Percentiles rank a stretch among this genome's conserved stretches.
These are phyloP conservation scores for Rhizopogon sp. DNA, from an alignment of 768 basidiomycete species.

Conservation along the genomic window DNA sequence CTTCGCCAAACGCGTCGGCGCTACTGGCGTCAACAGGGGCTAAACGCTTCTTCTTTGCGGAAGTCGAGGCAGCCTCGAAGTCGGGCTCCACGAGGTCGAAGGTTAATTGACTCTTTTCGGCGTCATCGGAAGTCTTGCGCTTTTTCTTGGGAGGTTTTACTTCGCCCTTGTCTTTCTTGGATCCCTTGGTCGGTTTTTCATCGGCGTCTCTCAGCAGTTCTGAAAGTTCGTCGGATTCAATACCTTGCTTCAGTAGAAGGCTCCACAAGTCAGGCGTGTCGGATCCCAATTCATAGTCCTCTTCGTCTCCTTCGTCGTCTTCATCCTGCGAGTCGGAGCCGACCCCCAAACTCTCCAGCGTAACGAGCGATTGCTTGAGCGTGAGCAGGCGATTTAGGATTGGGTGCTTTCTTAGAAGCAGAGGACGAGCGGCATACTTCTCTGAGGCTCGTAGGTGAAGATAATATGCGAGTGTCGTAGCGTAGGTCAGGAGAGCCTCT, in stretches of 20 bases:
- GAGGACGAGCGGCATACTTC: slow-evolving; percentile 57
- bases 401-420: slow-evolving; percentile 62
- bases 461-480: slow-evolving; percentile 89
- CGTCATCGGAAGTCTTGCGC: slow-evolving; percentile 37
- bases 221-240: slow-evolving; percentile 47
- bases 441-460: slow-evolving; percentile 74
- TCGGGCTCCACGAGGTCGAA: slow-evolving; percentile 83
- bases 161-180: slow-evolving; percentile 18
- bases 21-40: slow-evolving; percentile 5
- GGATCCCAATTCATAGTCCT: slow-evolving; percentile 21
- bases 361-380: slow-evolving; percentile 76
- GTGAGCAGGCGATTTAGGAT: slow-evolving; percentile 72
- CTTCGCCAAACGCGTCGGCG: slow-evolving; percentile 62
- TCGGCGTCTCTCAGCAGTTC: slow-evolving; percentile 53
- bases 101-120: slow-evolving; percentile 28
- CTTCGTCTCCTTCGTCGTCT: slow-evolving; percentile 39
- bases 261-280: slow-evolving; percentile 41
- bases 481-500: slow-evolving; percentile 91
- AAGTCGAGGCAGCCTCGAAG: slow-evolving; percentile 34
- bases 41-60: slow-evolving; percentile 20
- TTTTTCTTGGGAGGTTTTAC: slow-evolving; percentile 54
- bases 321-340: slow-evolving; percentile 43
- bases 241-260: slow-evolving; percentile 29
- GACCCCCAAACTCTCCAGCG: slow-evolving; percentile 84
- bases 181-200: slow-evolving; percentile 3